Base-by-base conservation (phyloP, 352 stramenopile genomes). In the Phytophthora boehmeriae region DNA sequence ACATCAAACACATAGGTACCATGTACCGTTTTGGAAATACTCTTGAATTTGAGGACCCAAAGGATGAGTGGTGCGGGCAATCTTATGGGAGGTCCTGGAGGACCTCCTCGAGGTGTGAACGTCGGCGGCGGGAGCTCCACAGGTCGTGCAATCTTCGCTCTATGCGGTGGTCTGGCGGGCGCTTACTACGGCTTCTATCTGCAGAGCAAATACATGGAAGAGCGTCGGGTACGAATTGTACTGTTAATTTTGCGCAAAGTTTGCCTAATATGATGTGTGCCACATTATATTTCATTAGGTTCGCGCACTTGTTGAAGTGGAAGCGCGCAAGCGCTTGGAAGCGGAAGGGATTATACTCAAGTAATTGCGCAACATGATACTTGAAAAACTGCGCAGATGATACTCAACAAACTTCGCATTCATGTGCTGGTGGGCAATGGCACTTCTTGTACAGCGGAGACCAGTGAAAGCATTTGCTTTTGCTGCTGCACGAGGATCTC, bases 401-500 rank as follows among this genome's bases (percentile, higher is more conserved):
- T 17, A 22, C 19, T 22, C 19, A 8, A 44, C 8, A 17, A 39
- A n/a, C 14, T 39, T 39, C 10, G 14, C 9, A 39, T 22, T 19
- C 14, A 19, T 6, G 35, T 25, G 43, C 10, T 2, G 53, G 38
- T 44, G 49, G 66, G 54, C 27, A 72, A 25, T 0, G 65, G 17
- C 14, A 83, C 35, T 42, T 89, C 76, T 9, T 74, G 70, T 14
- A 76, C 68, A n/a, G 57, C 63, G 4, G 78, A 78, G 5, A 93
- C 67, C 30, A 82, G 43, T 19, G 54, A 22, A 13, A 93, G 61
- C 77, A 95, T 73, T 53, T 90, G 78, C 50, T 92, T 95, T 41
- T 95, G 86, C 69, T 95, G 86, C 14, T 90, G 80, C 19, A 95
- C 84, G 19, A 95, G 67, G 39, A 95, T 92, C 68, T 93, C 80